These are phyloP conservation scores for Nelumbo lutea DNA, from an alignment of 164 flowering plant species.

Conservation along the genomic window DNA sequence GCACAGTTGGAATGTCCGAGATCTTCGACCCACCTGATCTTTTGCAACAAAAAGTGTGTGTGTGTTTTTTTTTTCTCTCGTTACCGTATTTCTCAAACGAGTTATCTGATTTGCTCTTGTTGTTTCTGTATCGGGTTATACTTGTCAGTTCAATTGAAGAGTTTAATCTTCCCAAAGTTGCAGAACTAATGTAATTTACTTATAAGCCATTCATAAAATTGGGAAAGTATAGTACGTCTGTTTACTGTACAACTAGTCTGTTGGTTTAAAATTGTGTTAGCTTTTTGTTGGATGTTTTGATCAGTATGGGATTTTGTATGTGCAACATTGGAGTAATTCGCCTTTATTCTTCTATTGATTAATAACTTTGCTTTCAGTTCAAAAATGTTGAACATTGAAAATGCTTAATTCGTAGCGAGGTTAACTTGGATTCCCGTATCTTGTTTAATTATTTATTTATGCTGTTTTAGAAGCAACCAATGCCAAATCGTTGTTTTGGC, in stretches of 20 bases:
- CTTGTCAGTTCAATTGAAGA: background rate
- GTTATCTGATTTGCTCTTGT: background rate
- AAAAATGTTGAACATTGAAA: background rate
- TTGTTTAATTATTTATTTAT: background rate
- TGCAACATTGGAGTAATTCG: background rate
- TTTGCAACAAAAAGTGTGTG: slow-evolving; percentile 55
- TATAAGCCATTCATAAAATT: background rate
- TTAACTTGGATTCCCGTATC: background rate
- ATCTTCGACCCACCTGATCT: slow-evolving; percentile 55
- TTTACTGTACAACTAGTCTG: background rate
- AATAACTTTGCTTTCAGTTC: background rate
- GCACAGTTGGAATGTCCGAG: slow-evolving; percentile 82
- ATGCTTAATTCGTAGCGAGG: background rate
- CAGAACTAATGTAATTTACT: slow-evolving; percentile 1
- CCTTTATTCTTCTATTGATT: background rate
- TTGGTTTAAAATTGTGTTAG: background rate
- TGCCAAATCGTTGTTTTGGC: background rate
- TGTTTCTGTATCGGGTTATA: background rate
- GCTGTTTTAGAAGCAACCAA: background rate
- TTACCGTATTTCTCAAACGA: background rate
- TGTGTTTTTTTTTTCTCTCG: background rate
- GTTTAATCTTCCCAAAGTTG: slow-evolving; percentile 10
- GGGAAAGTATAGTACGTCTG: background rate
- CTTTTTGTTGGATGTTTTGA: background rate
- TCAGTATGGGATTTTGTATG: background rate